Conservation (phyloP, 805 yeast genomes). For the Pichia insulana region DNA sequence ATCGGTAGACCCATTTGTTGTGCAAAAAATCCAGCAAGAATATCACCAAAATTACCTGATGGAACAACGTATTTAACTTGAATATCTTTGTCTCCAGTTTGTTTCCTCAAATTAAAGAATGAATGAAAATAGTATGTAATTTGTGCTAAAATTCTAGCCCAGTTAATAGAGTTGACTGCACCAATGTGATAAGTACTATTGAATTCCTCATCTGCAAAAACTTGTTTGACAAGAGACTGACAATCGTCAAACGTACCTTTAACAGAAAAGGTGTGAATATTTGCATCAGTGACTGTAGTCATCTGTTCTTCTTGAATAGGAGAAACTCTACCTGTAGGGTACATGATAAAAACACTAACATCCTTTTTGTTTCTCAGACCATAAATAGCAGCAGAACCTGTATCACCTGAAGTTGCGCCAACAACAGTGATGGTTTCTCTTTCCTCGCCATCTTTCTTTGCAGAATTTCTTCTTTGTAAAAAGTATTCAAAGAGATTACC, state of each 20-base stretch:
- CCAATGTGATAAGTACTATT: slow-evolving; percentile 89
- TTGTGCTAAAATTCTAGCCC: slow-evolving; percentile 98
- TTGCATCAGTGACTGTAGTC: slow-evolving; percentile 90
- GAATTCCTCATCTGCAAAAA: slow-evolving; percentile 84
- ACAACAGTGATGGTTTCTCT: slow-evolving; percentile 88
- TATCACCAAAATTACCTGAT: slow-evolving; percentile 97
- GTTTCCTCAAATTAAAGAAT: slow-evolving; percentile 60
- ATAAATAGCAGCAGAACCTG: slow-evolving; percentile 98
- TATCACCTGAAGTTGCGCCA: slow-evolving; percentile 98
- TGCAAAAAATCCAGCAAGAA: slow-evolving; percentile 93
- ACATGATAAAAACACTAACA: slow-evolving; percentile 92
- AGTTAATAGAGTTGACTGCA: slow-evolving; percentile 96
- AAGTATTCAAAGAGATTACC: slow-evolving; percentile 96
- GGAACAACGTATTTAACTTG: slow-evolving; percentile 87
- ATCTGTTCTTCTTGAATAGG: slow-evolving; percentile 97
- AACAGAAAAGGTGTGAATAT: slow-evolving; percentile 91
- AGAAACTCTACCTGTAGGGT: slow-evolving; percentile 95
- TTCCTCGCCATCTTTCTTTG: slow-evolving; percentile 36
- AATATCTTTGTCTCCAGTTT: slow-evolving; percentile 22
- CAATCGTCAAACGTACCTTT: slow-evolving; percentile 97
- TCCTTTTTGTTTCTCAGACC: slow-evolving; percentile 96
- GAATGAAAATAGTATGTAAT: slow-evolving; percentile 94
- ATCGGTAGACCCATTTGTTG: slow-evolving; percentile 91
- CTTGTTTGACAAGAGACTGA: slow-evolving; percentile 90
- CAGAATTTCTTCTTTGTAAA: slow-evolving; percentile 62